Evolutionary conservation across 2,329 filamentous ascomycete species (phyloP), one percentile per base, ranked within the genome.

Genomic region (Apiospora rasikravindrae): DNA sequence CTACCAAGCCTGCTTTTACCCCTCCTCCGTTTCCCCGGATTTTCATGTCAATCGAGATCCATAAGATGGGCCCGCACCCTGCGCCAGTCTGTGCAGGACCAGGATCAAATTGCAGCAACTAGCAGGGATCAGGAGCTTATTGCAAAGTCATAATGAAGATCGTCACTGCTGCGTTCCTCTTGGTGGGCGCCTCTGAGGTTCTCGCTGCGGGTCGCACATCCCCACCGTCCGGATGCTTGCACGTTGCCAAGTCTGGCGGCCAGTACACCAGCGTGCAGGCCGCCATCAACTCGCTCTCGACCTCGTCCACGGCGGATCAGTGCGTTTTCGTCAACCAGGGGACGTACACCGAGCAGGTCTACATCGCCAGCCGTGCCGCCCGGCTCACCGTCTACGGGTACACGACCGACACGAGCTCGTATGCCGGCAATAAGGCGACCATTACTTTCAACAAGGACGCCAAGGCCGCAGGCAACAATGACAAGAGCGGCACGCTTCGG

Each of bases 311-410:
- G 1, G 75, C 80, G 1, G 83, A 83, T 1, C 88, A 90, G 73
- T 88, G 86, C 77, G 90, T 93, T 81, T 92, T 92, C 82, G 88
- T 93, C 79, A 79, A 88, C 76, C 80, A 86, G 33, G 89, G 90
- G 11, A 90, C 88, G 47, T 91, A 92, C 84, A 82, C 81, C 2
- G 89, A 91, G 78, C 89, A 91, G 77, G 88, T 91, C 53, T 86
- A 85, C 75, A 83, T 92, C 61, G 80, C 84, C 3, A 74, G 80
- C 0, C 84, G 87, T 67, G 81, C 80, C 16, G 86, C 86, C 1
- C 80, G 84, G 47, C 81, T 91, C 53, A 87, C 85, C 67, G 85
- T 90, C 73, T 89, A 90, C 76, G 91, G 91, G 24, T 88, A 88
- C 77, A 91, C 91, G 1, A 78, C 81, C 42, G 84, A 88, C 73